Base-by-base conservation (phyloP, 495 filamentous ascomycete species). In the Amniculicola lignicola region DNA sequence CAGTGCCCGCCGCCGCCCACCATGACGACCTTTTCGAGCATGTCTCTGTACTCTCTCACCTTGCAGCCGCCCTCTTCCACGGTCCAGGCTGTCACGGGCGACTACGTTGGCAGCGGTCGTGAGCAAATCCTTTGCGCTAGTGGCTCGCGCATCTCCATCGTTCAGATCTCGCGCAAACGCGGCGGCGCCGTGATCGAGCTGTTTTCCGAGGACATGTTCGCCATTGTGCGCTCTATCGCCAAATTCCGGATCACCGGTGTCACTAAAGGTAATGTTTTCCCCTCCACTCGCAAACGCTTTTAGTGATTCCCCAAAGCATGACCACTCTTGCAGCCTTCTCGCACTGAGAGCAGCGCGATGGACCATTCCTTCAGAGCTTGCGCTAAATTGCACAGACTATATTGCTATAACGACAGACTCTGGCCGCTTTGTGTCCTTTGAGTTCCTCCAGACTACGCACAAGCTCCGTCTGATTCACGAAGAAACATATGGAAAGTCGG, bases 401-500 rank as follows among this genome's bases (percentile, higher is more conserved):
- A 88, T 99, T 54, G 91, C 96, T 59, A 82, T 99, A 63, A 87
- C 89, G 21, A 92, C 90, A 21, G 94, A 99, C 71, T 96, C 91
- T 25, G 94, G 94, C 59, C 88, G 92, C 15, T 93, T 97, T 62
- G 85, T 89, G 19, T 89, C 96, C 68, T 78, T 96, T 69, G 91
- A 99, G 71, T 99, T 95, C 69, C 77, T 90, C 16, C 86, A 88
- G 11, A 81, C 86, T 7, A 83, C 89, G 68, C 95, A 96, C 68
- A 81, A 83, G 49, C 96, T 97, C 70, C 86, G 85, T 62, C 82
- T 89, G 15, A 81, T 97, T 54, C 91, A 96, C 65, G 79, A 94
- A 28, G 94, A 99, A 73, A 99, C 94, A 2, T 99, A 95, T 67
- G 94, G 94, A 43, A 97, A 97, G 70, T 96, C 91, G 11, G 94